Evolutionary conservation across 345 rosid species (phyloP).

Genomic region (Hirschfeldia incana): DNA sequence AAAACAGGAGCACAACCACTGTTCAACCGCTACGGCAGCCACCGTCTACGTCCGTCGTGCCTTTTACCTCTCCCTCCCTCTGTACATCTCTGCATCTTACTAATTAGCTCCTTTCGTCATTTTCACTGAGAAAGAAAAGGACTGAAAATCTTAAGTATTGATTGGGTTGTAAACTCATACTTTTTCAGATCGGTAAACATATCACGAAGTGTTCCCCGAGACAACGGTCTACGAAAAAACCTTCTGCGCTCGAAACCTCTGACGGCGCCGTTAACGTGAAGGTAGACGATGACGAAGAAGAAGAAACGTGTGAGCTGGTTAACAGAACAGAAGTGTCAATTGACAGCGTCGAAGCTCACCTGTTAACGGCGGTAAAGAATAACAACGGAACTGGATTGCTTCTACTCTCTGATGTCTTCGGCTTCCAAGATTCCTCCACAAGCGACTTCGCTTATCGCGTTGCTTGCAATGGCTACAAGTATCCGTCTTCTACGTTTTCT

Average conservation of each 20-base stretch:
- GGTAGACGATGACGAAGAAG: conserved; percentile 47
- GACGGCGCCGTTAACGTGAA: conserved; percentile 40
- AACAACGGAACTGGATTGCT: conserved; percentile 74
- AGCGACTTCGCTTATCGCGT: conserved; percentile 86
- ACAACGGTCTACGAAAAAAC: background rate
- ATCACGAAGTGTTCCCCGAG: background rate
- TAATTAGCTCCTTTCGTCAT: background rate
- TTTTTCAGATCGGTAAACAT: background rate
- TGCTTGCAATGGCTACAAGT: conserved; percentile 92
- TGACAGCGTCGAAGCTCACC: conserved; percentile 61
- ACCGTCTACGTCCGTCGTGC: conserved; percentile 7
- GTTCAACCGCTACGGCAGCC: conserved; percentile 5
- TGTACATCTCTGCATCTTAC: conserved; percentile 18
- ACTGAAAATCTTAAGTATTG: background rate
- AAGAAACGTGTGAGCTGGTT: conserved; percentile 79
- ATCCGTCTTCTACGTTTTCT: conserved; percentile 24
- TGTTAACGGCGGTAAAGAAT: conserved; percentile 81
- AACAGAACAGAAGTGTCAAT: conserved; percentile 63
- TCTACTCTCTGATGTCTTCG: conserved; percentile 73
- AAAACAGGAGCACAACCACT: conserved; percentile 9
- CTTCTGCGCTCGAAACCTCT: conserved; percentile 16
- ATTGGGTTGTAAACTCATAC: background rate
- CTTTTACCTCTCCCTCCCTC: conserved; percentile 8
- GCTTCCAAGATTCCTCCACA: conserved; percentile 79
- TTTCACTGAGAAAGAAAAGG: background rate